Conservation (phyloP, 1,139 yeast species). For the Taiozyma sp. region DNA sequence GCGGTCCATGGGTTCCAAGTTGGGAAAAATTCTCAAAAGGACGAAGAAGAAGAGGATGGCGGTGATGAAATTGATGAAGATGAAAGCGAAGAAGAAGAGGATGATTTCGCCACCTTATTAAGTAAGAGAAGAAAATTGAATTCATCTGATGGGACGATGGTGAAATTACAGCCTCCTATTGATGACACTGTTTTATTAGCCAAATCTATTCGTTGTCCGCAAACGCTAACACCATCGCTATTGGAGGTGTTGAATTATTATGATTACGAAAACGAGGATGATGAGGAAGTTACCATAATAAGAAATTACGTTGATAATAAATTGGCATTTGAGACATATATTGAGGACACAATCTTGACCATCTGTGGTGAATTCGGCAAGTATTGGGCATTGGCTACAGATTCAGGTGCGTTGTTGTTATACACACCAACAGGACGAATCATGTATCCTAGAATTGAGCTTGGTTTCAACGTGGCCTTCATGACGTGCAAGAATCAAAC, state of each 20-base stretch:
- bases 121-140: conserved; percentile 6
- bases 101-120: conserved; percentile 3
- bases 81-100: conserved; percentile 31
- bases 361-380: conserved; percentile 25
- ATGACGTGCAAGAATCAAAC: conserved; percentile 36
- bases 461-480: conserved; percentile 46
- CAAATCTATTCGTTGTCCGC: not conserved
- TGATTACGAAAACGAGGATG: conserved; percentile 26
- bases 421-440: conserved; percentile 53
- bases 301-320: conserved; percentile 37
- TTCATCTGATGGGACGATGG: conserved; percentile 3
- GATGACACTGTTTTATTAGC: conserved; percentile 12
- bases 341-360: conserved; percentile 42
- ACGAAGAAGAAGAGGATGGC: conserved; percentile 28
- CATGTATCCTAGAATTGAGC: conserved; percentile 45
- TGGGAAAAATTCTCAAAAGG: conserved; percentile 35
- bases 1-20: conserved; percentile 26
- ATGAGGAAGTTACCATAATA: conserved; percentile 46
- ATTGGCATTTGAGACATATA: conserved; percentile 39
- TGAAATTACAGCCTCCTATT: conserved; percentile 8
- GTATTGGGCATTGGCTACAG: conserved; percentile 52
- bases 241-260: conserved; percentile 18
- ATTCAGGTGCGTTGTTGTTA: conserved; percentile 54
- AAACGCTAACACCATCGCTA: conserved; percentile 22
- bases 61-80: conserved; percentile 28